Base-by-base conservation (phyloP, 768 basidiomycete species). In the Hortiboletus flavorubellus region DNA sequence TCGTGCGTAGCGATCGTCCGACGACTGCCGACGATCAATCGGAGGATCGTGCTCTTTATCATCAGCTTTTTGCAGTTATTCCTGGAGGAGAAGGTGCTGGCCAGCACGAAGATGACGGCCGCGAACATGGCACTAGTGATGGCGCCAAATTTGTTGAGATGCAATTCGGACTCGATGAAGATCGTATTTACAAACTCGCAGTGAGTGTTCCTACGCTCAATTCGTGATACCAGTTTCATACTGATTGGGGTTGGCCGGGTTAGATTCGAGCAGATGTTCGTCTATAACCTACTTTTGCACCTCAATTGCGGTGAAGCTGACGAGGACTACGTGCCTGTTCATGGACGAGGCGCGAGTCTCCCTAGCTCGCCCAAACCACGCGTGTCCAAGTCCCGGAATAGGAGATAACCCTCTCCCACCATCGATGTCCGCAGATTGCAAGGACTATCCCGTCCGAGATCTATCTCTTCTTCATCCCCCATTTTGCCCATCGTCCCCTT, bases 61-160 rank as follows among this genome's bases (percentile, higher is more conserved):
- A 77, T 97, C 70, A 93, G 89, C 74, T 96, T 97, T 73, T 72
- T 95, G 47, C 93, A 96, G 75, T 73, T 92, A 49, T 97, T 97
- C 75, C 72, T 93, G 49, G 86, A 89, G 46, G 87, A 91, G 41
- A 80, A 82, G 60, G 84, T 89, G 18, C 81, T 90, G 59, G 74
- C 69, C 12, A 71, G 77, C 44, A 93, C 91, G 40, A 93, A 95
- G 73, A 96, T 95, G 93, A 95, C 91, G 4, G 81, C 89, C 11
- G 85, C 85, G 37, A 94, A 93, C 69, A 73, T 96, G 58, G 91
- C 93, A 9, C 74, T 95, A 15, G 91, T 97, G 18, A 89, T 97
- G 86, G 91, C 93, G 2, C 93, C 93, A 8, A 96, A 96, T 72
- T 70, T 97, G 42, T 71, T 97, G 43, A 77, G 93, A 52, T 95